phyloP scores from a whole-genome alignment of 169 alveolate species.

The Cryptosporidium ubiquitum region DNA sequence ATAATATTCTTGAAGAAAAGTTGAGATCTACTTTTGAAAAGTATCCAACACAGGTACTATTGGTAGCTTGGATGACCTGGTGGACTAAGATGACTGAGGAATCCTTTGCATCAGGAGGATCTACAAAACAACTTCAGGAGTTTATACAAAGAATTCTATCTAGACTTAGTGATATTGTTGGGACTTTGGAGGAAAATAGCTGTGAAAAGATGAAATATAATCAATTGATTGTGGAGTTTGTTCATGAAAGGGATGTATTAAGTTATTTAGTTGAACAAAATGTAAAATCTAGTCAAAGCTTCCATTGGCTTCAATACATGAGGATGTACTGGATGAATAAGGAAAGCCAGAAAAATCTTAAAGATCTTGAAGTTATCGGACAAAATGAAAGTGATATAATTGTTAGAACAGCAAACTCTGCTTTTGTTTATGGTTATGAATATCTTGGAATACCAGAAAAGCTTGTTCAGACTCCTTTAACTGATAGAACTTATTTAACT shows the following conservation, averaged over 20 bases:
- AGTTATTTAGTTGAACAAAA: constrained; percentile 82
- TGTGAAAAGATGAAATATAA: constrained; percentile 91
- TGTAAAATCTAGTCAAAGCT: constrained; percentile 82
- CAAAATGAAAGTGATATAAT: constrained; percentile 28
- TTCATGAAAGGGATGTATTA: constrained; percentile 96
- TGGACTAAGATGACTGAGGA: constrained; percentile 90
- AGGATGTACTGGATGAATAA: constrained; percentile 95
- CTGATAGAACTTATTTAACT: constrained; percentile 97
- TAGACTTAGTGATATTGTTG: constrained; percentile 18
- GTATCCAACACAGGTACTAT: constrained; percentile 88
- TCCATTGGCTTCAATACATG: constrained; percentile 95
- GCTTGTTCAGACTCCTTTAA: constrained; percentile 97
- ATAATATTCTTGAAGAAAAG: constrained; percentile 19
- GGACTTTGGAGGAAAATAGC: constrained; percentile 23
- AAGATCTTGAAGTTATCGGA: not conserved
- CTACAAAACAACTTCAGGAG: constrained; percentile 73
- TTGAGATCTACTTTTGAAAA: constrained; percentile 73
- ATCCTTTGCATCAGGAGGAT: constrained; percentile 57
- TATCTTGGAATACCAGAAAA: constrained; percentile 96
- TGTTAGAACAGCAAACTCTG: constrained; percentile 93
- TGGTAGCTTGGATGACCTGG: constrained; percentile 85
- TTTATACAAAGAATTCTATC: constrained; percentile 1
- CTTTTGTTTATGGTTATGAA: constrained; percentile 97
- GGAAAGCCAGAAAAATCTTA: constrained; percentile 81
- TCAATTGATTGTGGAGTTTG: constrained; percentile 94